Evolutionary conservation across 176 grass and related monocot genomes (phyloP).

Genomic region (Ananas comosus): DNA sequence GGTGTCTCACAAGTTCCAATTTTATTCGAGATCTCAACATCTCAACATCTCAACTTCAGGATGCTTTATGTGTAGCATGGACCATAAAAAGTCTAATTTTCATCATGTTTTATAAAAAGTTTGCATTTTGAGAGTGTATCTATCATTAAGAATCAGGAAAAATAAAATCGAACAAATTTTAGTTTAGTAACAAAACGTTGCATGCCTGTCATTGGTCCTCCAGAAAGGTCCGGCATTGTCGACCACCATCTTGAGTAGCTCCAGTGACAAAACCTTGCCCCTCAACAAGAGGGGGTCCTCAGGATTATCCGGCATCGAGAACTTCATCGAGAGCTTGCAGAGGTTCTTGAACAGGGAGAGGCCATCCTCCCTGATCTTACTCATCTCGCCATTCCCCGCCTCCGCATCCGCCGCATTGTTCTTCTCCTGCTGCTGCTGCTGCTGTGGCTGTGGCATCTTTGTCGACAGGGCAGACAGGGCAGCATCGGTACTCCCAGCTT

Average conservation of each 20-base stretch:
- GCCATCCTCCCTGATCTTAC: constrained; percentile 71
- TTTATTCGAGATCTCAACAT: too few species aligned
- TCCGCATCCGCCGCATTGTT: constrained; percentile 14
- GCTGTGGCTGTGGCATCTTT: background rate
- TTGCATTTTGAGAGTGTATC: background rate
- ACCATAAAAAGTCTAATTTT: too few species aligned
- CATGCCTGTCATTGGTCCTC: constrained; percentile 63
- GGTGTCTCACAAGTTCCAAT: too few species aligned
- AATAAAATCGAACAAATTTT: constrained; percentile 17
- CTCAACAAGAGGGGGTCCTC: constrained; percentile 73
- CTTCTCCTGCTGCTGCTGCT: background rate
- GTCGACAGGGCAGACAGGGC: constrained; percentile 23
- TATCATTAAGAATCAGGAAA: constrained; percentile 3
- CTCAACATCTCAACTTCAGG: too few species aligned
- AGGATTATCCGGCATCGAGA: constrained; percentile 46
- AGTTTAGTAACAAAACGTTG: constrained; percentile 13
- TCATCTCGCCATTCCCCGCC: constrained; percentile 27
- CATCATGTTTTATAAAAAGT: too few species aligned
- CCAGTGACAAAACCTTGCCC: constrained; percentile 84
- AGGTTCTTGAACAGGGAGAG: constrained; percentile 81
- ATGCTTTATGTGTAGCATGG: too few species aligned
- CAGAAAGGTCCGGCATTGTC: constrained; percentile 74
- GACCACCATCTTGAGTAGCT: constrained; percentile 74
- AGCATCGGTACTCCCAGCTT: constrained; percentile 35
- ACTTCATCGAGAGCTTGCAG: constrained; percentile 95